Evolutionary conservation across 2,329 filamentous ascomycete genomes (phyloP).

Genomic region (Microsporum ferrugineum): DNA sequence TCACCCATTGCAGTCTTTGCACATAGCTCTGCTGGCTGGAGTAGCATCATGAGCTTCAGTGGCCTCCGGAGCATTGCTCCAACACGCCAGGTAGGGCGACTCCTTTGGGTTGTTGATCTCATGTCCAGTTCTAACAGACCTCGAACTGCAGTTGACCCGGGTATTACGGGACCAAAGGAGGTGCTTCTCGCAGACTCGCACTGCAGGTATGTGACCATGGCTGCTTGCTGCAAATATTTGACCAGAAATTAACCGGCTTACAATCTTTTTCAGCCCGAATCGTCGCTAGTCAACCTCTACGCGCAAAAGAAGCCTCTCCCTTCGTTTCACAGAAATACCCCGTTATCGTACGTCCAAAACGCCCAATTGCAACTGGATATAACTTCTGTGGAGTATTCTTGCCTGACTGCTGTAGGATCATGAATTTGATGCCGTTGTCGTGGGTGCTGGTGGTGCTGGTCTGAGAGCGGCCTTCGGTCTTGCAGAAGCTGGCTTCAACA

Average conservation of each 20-base stretch:
- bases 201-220: constrained; percentile 49
- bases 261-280: constrained; percentile 54
- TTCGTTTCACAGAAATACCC: constrained; percentile 85
- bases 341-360: constrained; percentile 60
- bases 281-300: constrained; percentile 71
- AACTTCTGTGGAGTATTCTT: background rate
- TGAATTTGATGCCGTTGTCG: constrained; percentile 95
- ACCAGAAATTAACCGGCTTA: constrained; percentile 3
- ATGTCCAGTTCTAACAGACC: background rate
- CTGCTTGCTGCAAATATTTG: constrained; percentile 11
- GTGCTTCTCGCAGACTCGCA: constrained; percentile 76
- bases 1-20: constrained; percentile 11
- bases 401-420: constrained; percentile 54
- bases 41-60: constrained; percentile 39
- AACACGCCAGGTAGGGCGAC: constrained; percentile 35
- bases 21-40: constrained; percentile 3
- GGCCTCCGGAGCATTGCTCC: constrained; percentile 41
- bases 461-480: constrained; percentile 53
- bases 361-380: background rate
- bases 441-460: constrained; percentile 52
- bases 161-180: constrained; percentile 54
- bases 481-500: constrained; percentile 53
- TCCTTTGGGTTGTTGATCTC: constrained; percentile 7
- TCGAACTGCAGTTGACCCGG: constrained; percentile 47
- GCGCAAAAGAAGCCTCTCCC: constrained; percentile 84